Evolutionary conservation across 2,329 filamentous ascomycete species (phyloP).

Genomic region (Lachnellula cervina): DNA sequence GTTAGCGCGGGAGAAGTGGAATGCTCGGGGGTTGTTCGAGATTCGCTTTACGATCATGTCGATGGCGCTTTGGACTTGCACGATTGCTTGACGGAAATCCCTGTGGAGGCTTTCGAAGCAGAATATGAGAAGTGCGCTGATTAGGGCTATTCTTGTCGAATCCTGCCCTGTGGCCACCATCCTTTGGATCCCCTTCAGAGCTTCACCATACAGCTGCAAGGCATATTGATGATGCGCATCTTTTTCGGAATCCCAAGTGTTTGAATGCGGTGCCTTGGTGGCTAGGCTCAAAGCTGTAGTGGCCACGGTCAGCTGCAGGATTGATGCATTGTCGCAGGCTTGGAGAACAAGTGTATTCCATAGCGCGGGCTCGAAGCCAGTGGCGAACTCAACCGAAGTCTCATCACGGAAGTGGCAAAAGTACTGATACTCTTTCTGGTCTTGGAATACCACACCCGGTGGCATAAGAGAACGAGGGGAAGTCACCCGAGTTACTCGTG

Average conservation of each 20-base stretch:
- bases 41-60: slow-evolving; percentile 16
- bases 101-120: slow-evolving; percentile 24
- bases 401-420: slow-evolving; percentile 22
- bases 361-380: slow-evolving; percentile 14
- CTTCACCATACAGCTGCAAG: slow-evolving; percentile 17
- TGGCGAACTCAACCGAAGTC: slow-evolving; percentile 13
- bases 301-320: slow-evolving; percentile 15
- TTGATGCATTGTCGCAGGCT: slow-evolving; percentile 19
- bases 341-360: slow-evolving; percentile 18
- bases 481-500: background rate
- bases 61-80: slow-evolving; percentile 15
- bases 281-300: slow-evolving; percentile 15
- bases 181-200: slow-evolving; percentile 16
- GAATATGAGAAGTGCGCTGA: slow-evolving; percentile 24
- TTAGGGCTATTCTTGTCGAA: slow-evolving; percentile 16
- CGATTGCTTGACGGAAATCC: slow-evolving; percentile 15
- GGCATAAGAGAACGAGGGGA: slow-evolving; percentile 3
- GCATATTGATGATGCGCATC: slow-evolving; percentile 18
- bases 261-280: slow-evolving; percentile 4
- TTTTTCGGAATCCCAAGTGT: background rate
- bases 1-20: slow-evolving; percentile 8
- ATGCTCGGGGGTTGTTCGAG: background rate
- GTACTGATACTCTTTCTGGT: slow-evolving; percentile 19
- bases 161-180: slow-evolving; percentile 11
- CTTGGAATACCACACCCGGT: slow-evolving; percentile 8